phyloP scores from a whole-genome alignment of 2,329 filamentous ascomycete species.

The Sporothrix curviconia region DNA sequence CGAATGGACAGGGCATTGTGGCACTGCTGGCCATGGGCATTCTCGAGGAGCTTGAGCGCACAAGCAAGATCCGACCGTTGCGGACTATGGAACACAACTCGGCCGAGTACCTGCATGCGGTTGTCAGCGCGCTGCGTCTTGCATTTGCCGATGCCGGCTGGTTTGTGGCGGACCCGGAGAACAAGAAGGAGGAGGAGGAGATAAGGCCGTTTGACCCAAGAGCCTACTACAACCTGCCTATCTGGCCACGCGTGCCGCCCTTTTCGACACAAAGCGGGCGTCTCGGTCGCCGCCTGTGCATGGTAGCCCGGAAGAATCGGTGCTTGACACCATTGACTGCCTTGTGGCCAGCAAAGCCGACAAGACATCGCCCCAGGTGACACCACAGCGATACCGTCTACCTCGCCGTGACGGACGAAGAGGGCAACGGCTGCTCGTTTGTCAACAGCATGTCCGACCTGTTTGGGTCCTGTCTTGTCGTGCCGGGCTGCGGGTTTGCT shows the following conservation, averaged over 20 bases:
- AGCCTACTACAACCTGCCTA: slow-evolving; percentile 62
- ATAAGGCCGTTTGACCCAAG: no score
- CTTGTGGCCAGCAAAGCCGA: background rate
- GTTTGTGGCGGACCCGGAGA: slow-evolving; percentile 75
- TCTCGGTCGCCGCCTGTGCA: slow-evolving; percentile 48
- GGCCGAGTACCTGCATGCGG: slow-evolving; percentile 67
- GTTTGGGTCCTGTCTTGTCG: slow-evolving; percentile 80
- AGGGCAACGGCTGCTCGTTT: slow-evolving; percentile 86
- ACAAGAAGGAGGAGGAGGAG: no score
- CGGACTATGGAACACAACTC: slow-evolving; percentile 68
- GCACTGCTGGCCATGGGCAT: slow-evolving; percentile 89
- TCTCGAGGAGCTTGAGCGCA: slow-evolving; percentile 71
- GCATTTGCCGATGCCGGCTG: slow-evolving; percentile 83
- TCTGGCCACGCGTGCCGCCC: slow-evolving; percentile 58
- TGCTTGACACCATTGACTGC: background rate
- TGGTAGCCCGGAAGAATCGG: background rate
- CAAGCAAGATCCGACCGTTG: slow-evolving; percentile 67
- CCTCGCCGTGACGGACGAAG: slow-evolving; percentile 72
- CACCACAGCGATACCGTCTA: slow-evolving; percentile 92
- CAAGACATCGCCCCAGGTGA: slow-evolving; percentile 26
- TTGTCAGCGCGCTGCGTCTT: slow-evolving; percentile 83
- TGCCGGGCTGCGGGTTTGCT: slow-evolving; percentile 79
- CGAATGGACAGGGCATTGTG: slow-evolving; percentile 91
- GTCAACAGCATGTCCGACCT: slow-evolving; percentile 90
- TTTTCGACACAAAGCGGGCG: slow-evolving; percentile 53